Evolutionary conservation across 345 rosid genomes (phyloP).

Genomic region (Sonneratia caseolaris): DNA sequence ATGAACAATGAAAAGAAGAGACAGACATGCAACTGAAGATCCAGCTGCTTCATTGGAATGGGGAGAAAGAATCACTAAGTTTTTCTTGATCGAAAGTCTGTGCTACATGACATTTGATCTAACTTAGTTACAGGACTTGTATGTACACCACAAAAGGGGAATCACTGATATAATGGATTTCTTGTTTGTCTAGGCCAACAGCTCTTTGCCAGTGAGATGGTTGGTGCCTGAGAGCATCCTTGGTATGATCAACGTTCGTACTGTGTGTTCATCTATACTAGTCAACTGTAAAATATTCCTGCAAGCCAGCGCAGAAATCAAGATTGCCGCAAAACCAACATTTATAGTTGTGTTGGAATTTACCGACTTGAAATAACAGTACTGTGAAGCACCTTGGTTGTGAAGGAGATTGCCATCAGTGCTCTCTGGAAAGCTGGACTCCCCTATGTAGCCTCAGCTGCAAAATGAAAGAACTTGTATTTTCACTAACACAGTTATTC

Average conservation of each 20-base stretch:
- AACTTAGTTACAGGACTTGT: neutral
- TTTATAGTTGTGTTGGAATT: neutral
- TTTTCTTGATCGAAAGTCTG: neutral
- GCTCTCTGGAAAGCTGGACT: slow-evolving; percentile 12
- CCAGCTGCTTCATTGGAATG: neutral
- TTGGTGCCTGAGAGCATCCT: neutral
- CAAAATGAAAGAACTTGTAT: neutral
- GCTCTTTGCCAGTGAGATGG: neutral
- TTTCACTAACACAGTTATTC: neutral
- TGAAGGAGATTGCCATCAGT: neutral
- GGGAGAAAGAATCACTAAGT: neutral
- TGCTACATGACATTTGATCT: neutral
- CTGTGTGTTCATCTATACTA: neutral
- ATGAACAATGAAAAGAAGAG: neutral
- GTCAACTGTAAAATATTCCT: neutral
- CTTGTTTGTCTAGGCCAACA: neutral
- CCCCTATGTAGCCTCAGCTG: slow-evolving; percentile 60
- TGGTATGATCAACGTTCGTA: no score
- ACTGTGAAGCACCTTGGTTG: neutral
- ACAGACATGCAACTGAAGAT: neutral
- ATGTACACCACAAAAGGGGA: neutral
- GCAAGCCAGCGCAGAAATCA: neutral
- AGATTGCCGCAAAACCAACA: neutral
- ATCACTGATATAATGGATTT: neutral
- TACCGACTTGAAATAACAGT: neutral